Evolutionary conservation across 1,139 yeast species (phyloP), one percentile per base, ranked within the genome.

Genomic region (Saccharomyces hybrid): DNA sequence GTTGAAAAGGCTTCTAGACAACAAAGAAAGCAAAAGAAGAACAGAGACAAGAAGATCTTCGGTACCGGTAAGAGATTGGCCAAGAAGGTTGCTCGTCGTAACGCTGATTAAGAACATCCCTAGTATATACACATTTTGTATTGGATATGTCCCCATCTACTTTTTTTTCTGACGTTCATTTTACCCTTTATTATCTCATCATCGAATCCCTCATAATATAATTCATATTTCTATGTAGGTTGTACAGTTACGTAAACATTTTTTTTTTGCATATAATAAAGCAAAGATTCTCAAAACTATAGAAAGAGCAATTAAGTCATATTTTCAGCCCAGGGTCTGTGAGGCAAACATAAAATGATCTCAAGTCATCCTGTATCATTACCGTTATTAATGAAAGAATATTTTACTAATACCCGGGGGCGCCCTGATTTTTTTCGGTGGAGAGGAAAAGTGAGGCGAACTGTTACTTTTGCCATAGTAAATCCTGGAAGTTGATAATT

Each of bases 1-100:
- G 90, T 85, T 73, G 98, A 93, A 79, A 90, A 88, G 84, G 83
- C 96, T 72, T 88, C 97, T 72, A 90, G 98, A 90, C 97, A 91
- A 84, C 99, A 93, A 84, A 89, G 99, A 85, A 95, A 95, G 82
- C 99, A 93, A 87, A 89, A 88, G 91, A 93, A 93, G 93, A 93
- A 93, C 96, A 90, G 98, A 86, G 96, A 88, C 74, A 85, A 86
- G 89, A 93, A 91, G 88, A 78, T 88, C 86, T 88, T 90, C 75
- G 99, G 99, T 86, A 93, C 99, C 73, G 95, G 91, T 75, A 86
- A 82, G 79, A 85, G 88, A 78, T 88, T 87, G 80, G 95, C 96
- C 77, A 89, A 89, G 84, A 85, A 80, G 78, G 83, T 85, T 76
- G 91, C 91, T 75, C 73, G 75, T 69, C 75, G 77, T 73, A 72